Evolutionary conservation across 169 alveolate species (phyloP).

Genomic region (Cryptosporidium felis): DNA sequence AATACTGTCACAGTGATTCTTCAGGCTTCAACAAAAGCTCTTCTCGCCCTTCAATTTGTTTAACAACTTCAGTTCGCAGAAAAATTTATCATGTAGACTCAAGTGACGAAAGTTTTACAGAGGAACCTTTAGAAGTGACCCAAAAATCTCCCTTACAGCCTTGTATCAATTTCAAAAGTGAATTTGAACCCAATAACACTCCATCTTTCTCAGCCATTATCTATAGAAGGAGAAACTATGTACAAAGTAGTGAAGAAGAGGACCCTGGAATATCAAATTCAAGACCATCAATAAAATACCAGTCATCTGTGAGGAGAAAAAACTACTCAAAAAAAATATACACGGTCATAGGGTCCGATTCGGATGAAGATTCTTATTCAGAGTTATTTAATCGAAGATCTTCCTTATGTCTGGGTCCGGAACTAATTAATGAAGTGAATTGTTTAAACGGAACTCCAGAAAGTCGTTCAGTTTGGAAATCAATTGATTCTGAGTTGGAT

Average conservation of each 20-base stretch:
- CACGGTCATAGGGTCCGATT: slow-evolving; percentile 30
- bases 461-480: not conserved
- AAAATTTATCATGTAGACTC: slow-evolving; percentile 9
- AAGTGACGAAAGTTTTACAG: not conserved
- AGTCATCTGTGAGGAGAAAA: slow-evolving; percentile 66
- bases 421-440: slow-evolving; percentile 10
- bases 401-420: slow-evolving; percentile 67
- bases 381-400: slow-evolving; percentile 6
- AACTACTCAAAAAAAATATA: not conserved
- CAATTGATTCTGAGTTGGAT: slow-evolving; percentile 30
- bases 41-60: slow-evolving; percentile 34
- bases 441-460: not conserved
- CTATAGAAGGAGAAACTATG: slow-evolving; percentile 24
- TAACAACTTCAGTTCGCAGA: slow-evolving; percentile 37
- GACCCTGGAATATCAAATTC: not conserved
- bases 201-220: not conserved
- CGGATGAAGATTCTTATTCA: not conserved
- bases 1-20: not conserved
- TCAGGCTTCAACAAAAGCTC: not conserved
- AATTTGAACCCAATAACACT: not conserved
- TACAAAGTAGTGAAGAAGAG: slow-evolving; percentile 12
- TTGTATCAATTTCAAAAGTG: slow-evolving; percentile 22
- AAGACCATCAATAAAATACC: slow-evolving; percentile 54
- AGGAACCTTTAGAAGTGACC: not conserved
- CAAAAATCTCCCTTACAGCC: slow-evolving; percentile 11